phyloP scores from a whole-genome alignment of 306 rosid species.

The Trifolium subterraneum region DNA sequence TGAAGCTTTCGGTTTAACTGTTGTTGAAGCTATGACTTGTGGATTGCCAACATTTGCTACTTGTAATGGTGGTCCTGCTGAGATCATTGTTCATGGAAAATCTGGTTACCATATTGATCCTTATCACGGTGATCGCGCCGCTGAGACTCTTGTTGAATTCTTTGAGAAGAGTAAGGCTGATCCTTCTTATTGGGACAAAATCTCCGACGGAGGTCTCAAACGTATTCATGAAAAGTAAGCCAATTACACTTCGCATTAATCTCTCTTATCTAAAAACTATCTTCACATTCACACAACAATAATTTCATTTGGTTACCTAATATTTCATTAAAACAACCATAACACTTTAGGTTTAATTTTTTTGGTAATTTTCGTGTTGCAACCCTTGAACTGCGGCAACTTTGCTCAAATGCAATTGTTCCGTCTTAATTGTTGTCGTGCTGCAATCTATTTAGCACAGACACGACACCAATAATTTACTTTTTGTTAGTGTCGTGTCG shows the following conservation, averaged over 20 bases:
- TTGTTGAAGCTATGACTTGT: conserved; percentile 98
- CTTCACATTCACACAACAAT: not conserved
- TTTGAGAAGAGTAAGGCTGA: conserved; percentile 76
- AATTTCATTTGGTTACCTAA: not conserved
- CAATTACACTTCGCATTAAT: not conserved
- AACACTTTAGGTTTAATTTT: not conserved
- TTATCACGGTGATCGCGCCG: conserved; percentile 79
- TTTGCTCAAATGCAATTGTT: not conserved
- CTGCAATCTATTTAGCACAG: not conserved
- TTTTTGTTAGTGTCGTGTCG: not conserved
- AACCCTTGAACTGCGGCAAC: not conserved
- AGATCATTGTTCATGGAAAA: conserved; percentile 85
- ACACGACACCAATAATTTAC: too few relatives aligned
- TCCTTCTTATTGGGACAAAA: conserved; percentile 81
- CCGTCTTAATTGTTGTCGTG: not conserved
- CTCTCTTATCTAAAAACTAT: not conserved
- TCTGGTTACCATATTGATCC: conserved; percentile 97
- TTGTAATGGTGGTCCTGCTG: conserved; percentile 93
- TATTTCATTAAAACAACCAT: not conserved
- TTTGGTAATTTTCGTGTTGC: not conserved
- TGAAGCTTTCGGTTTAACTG: conserved; percentile 96
- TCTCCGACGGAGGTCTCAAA: conserved; percentile 80
- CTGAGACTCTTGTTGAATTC: conserved; percentile 76
- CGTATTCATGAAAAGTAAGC: conserved; percentile 90
- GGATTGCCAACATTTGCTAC: conserved; percentile 99